Percentiles rank a stretch among this genome's conserved stretches.
phyloP scores from a whole-genome alignment of 2,329 filamentous ascomycete species.

The Botrytis fragariae region DNA sequence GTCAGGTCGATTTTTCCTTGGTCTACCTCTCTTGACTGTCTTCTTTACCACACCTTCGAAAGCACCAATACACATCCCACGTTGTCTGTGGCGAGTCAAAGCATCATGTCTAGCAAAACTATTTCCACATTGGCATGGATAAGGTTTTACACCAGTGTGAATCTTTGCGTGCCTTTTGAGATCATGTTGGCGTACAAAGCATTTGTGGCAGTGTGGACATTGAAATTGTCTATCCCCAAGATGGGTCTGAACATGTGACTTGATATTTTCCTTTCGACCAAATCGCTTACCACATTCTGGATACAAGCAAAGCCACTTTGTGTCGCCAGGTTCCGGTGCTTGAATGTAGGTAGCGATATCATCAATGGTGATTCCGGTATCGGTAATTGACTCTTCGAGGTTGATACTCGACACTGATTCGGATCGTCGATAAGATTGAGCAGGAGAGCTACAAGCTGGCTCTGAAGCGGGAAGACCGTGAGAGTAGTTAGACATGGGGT shows the following conservation, averaged over 20 bases:
- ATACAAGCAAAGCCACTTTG: slow-evolving; percentile 76
- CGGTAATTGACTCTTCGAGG: slow-evolving; percentile 63
- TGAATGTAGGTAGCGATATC: slow-evolving; percentile 76
- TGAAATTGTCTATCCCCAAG: slow-evolving; percentile 93
- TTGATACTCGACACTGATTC: slow-evolving; percentile 60
- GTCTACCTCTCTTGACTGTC: slow-evolving; percentile 63
- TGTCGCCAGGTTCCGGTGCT: slow-evolving; percentile 68
- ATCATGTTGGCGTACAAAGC: slow-evolving; percentile 95
- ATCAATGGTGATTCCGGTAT: slow-evolving; percentile 83
- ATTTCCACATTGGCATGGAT: slow-evolving; percentile 90
- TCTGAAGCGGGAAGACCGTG: slow-evolving; percentile 24
- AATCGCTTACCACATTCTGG: slow-evolving; percentile 84
- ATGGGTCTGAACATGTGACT: slow-evolving; percentile 96
- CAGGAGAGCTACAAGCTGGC: slow-evolving; percentile 26
- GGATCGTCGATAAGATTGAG: slow-evolving; percentile 50
- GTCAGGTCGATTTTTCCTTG: slow-evolving; percentile 60
- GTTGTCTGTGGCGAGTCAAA: slow-evolving; percentile 87
- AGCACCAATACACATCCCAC: slow-evolving; percentile 93
- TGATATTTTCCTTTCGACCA: slow-evolving; percentile 98
- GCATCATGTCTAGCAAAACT: slow-evolving; percentile 95
- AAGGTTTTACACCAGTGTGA: slow-evolving; percentile 92
- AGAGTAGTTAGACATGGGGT: slow-evolving; percentile 24
- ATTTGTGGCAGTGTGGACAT: slow-evolving; percentile 90
- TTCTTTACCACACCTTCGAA: slow-evolving; percentile 77
- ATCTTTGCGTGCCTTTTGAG: slow-evolving; percentile 97